Base-by-base conservation (phyloP, 768 basidiomycete species). In the Paxillus rubicundulus region DNA sequence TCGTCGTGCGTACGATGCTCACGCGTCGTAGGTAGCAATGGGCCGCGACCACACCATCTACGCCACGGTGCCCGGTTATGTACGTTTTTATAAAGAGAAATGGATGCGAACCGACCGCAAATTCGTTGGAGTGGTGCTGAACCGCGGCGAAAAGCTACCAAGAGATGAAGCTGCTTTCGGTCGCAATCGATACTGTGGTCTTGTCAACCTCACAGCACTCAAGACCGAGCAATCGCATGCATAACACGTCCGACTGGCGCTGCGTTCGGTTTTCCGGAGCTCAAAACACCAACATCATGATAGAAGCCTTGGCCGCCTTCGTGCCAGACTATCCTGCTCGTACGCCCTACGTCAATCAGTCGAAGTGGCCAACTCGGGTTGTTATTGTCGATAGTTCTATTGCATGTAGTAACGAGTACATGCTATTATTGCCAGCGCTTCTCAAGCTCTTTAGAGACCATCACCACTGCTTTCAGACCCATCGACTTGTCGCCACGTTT, bases 41-140 rank as follows among this genome's bases (percentile, higher is more conserved):
- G 97, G 95, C 18, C 84, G 87, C 52, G 97, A 99, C 71, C 94
- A 98, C 72, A 98, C 97, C 1, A 78, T 99, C 49, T 98, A 87
- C 64, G 95, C 97, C 21, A 77, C 82, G 3, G 85, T 85, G 5
- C 95, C 96, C 0, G 97, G 97, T 12, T 93, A 82, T 65, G 91
- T 99, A 36, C 90, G 93, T 38, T 98, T 94, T 73, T 99, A 97
- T 83, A 87, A 85, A 69, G 75, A 83, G 67, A 87, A 85, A 52
- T 84, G 82, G 74, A 78, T 84, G 76, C 78, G 83, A 27, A 79
- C 82, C 45, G 83, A 89, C 60, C 82, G 90, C 46, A 84, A 82
- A 62, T 92, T 81, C 61, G 79, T 98, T 42, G 97, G 97, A 27
- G 78, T 99, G 32, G 92, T 91, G 8, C 77, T 89, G 24, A 78